Percentiles rank a stretch among this genome's conserved stretches.
These are phyloP conservation scores for Hypoxylon sp. DNA, from an alignment of 2,329 filamentous ascomycete genomes.

Conservation along the genomic window DNA sequence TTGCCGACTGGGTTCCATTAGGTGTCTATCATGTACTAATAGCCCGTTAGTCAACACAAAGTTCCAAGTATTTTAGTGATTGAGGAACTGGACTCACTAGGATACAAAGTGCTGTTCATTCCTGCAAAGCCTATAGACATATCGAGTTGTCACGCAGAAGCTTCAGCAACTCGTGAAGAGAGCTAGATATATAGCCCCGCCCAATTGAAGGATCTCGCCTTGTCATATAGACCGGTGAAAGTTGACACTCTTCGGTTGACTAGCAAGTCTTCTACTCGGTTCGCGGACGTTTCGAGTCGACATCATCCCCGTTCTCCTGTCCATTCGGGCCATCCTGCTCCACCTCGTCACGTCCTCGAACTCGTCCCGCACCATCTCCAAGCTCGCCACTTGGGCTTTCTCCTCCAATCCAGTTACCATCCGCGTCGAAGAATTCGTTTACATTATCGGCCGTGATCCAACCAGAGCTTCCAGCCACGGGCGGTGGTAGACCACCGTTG, in stretches of 20 bases:
- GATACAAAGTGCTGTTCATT: constrained; percentile 5
- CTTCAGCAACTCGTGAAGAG: not conserved
- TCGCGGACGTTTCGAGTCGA: constrained; percentile 50
- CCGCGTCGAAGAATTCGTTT: constrained; percentile 81
- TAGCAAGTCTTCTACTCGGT: constrained; percentile 43
- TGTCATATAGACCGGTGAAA: not conserved
- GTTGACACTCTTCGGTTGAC: not conserved
- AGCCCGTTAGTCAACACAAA: constrained; percentile 12
- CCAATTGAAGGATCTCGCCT: not conserved
- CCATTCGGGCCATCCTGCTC: constrained; percentile 62
- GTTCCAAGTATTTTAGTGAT: not conserved
- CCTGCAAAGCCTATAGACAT: not conserved
- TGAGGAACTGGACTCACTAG: constrained; percentile 7
- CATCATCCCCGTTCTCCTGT: constrained; percentile 54
- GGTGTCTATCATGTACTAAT: constrained; percentile 12
- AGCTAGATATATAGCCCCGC: not conserved
- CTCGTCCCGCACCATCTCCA: constrained; percentile 73
- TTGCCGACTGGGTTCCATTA: not conserved
- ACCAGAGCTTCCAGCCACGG: constrained; percentile 78
- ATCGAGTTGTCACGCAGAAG: not conserved
- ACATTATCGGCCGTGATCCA: constrained; percentile 96
- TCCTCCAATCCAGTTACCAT: constrained; percentile 79
- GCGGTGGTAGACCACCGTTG: constrained; percentile 69
- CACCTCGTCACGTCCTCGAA: constrained; percentile 65
- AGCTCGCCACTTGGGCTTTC: constrained; percentile 62